These are phyloP conservation scores for Meira miltonrushii DNA, from an alignment of 1,284 basidiomycete species.

Conservation along the genomic window DNA sequence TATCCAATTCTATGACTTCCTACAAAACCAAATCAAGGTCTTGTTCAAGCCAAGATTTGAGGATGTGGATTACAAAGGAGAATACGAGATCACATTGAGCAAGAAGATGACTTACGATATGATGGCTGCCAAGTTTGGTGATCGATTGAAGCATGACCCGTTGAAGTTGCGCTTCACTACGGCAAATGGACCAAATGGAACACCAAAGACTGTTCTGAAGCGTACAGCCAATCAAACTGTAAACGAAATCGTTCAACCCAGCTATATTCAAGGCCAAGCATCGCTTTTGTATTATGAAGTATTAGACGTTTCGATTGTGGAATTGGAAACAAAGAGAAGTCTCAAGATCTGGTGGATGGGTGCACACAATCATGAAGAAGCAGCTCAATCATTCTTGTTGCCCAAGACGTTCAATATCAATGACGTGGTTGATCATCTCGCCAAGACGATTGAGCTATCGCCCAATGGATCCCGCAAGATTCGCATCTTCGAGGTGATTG, in stretches of 20 bases:
- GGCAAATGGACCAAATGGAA: conserved; percentile 79
- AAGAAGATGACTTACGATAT: conserved; percentile 98
- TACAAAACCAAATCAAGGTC: conserved; percentile 96
- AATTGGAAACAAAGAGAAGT: conserved; percentile 97
- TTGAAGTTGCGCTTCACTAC: conserved; percentile 96
- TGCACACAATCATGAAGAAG: conserved; percentile 92
- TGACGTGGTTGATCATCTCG: conserved; percentile 79
- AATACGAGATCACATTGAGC: conserved; percentile 80
- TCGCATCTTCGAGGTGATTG: conserved; percentile 86
- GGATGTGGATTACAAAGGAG: conserved; percentile 61
- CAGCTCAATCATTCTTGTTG: conserved; percentile 80
- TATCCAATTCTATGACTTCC: conserved; percentile 92
- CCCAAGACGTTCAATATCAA: conserved; percentile 93
- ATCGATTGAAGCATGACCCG: conserved; percentile 84
- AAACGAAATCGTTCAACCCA: conserved; percentile 89
- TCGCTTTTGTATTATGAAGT: conserved; percentile 94
- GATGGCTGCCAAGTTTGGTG: conserved; percentile 89
- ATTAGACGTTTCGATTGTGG: conserved; percentile 92
- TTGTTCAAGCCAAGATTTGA: conserved; percentile 91
- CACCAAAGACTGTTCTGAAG: conserved; percentile 85
- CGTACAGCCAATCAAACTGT: conserved; percentile 91
- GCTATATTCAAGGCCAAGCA: conserved; percentile 72
- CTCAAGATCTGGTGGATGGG: conserved; percentile 96
- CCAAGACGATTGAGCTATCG: conserved; percentile 74
- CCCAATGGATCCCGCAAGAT: conserved; percentile 78